Evolutionary conservation across 192 early-diverging fungal species (phyloP), one percentile per base, ranked within the genome.

Genomic region (Paraglomus brasilianum): DNA sequence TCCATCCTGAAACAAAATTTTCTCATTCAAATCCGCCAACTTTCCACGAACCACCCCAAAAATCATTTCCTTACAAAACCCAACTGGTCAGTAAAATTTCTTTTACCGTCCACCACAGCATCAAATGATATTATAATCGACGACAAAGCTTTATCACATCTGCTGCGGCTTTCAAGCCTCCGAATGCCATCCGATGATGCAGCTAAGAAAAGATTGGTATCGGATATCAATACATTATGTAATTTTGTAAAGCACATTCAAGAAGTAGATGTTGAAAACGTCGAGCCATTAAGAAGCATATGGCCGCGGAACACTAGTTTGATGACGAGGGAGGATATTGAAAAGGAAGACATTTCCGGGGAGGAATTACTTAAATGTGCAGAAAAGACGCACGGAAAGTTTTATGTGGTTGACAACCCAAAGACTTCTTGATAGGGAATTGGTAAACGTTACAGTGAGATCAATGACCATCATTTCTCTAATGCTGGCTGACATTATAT

Each of bases 51-150:
- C 30, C 30, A 1, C 30, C 30, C 30, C 30, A 1, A 30, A 30
- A 30, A 30, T 30, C 30, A 30, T 30, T 30, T 30, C 30, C 61
- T 47, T 40, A 64, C 45, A 55, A 11, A 65, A 47, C 68, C 78
- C 4, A 76, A 68, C 9, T 79, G 78, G 78, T 73, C 78, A 9
- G 72, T 79, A 4, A 55, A 58, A 30, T 65, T 67, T 19, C 43
- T 79, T 21, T 48, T 76, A 0, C 56, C 52, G 36, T 38, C 40
- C 3, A 15, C 38, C 17, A 14, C 36, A 9, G 22, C 22, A 15
- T 21, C 14, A 30, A 21, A 8, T 13, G 30, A 24, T n/a, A 46
- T 10, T 4, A 40, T 61, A 30, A 73, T 73, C 7, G 24, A 66
- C n/a, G 47, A 73, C n/a, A 58, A 72, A 24, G 63, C 70, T 30